These are phyloP conservation scores for Besnoitia besnoiti DNA, from an alignment of 169 alveolate genomes.

Conservation along the genomic window DNA sequence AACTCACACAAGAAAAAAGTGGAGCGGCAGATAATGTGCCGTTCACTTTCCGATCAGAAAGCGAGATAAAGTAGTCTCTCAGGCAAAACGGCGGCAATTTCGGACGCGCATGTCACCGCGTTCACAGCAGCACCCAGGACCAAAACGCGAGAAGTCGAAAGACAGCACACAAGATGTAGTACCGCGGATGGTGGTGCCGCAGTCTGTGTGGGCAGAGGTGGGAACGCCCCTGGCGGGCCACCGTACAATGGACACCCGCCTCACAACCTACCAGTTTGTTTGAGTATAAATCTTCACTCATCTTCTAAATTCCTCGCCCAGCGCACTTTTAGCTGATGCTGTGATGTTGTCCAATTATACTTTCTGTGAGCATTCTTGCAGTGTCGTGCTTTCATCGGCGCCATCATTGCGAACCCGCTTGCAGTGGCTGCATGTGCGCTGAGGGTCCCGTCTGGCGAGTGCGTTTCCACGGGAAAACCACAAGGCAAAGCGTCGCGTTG, in stretches of 20 bases:
- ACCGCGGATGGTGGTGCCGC: not conserved
- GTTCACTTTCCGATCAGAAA: not conserved
- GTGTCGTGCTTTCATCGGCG: too few relatives aligned
- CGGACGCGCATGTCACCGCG: not conserved
- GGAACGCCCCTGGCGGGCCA: not conserved
- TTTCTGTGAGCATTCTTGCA: too few relatives aligned
- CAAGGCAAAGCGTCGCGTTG: not conserved
- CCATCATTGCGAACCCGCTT: too few relatives aligned
- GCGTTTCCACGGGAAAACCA: not conserved
- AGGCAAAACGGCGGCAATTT: not conserved
- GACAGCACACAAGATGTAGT: not conserved
- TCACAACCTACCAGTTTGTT: not conserved
- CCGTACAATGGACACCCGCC: not conserved
- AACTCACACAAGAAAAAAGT: not conserved
- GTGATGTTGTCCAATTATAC: too few relatives aligned
- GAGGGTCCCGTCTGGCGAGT: not conserved
- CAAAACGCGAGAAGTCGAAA: not conserved
- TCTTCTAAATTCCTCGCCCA: not conserved
- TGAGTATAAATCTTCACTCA: not conserved
- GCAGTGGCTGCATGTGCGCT: not conserved
- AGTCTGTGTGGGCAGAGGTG: constrained; percentile 11
- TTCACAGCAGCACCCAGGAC: not conserved
- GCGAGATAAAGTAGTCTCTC: not conserved
- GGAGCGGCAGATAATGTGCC: not conserved
- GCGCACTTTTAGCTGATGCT: too few relatives aligned